Evolutionary conservation across 164 flowering plant genomes (phyloP), one percentile per base, ranked within the genome.

Genomic region (Piper longum): DNA sequence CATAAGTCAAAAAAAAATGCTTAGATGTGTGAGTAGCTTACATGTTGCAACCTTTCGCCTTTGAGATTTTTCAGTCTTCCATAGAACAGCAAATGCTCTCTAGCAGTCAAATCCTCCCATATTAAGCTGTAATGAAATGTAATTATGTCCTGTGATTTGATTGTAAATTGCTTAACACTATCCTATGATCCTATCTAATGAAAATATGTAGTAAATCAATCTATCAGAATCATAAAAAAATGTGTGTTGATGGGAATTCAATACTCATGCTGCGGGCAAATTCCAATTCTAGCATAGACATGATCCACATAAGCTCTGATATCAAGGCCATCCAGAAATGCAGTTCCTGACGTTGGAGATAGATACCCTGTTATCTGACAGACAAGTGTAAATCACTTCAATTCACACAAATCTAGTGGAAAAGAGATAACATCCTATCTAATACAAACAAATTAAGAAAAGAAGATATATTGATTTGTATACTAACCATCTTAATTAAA

Each of bases 211-310:
- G 36, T 26, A 26, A 26, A 26, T 26, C 36, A 26, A 26, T 26
- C 36, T 26, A 26, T 26, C 36, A 26, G 36, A 26, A 26, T 26
- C 36, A 26, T 26, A 26, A 26, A 26, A 26, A 26, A 0, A 26
- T 26, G 48, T 44, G 11, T 11, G 7, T 44, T 44, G 7, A 5
- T 5, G 48, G 48, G 48, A 44, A 44, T 5, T 5, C 7, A 5
- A 77, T 82, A 90, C 95, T 90, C 88, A 66, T 88, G 87, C 70
- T 90, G 95, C 4, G 95, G 97, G 69, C 97, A 87, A 13, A 90
- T 90, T 44, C 95, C 95, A 86, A 90, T 86, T 78, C 81, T 85
- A 16, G 83, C 77, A 62, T 85, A 87, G 62, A 2, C 48, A 44
- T 44, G 8, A 11, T 44, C 8, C 48, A 86, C 80, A 59, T 82